phyloP scores from a whole-genome alignment of 352 stramenopile species.

The Saprolegnia parasitica region DNA sequence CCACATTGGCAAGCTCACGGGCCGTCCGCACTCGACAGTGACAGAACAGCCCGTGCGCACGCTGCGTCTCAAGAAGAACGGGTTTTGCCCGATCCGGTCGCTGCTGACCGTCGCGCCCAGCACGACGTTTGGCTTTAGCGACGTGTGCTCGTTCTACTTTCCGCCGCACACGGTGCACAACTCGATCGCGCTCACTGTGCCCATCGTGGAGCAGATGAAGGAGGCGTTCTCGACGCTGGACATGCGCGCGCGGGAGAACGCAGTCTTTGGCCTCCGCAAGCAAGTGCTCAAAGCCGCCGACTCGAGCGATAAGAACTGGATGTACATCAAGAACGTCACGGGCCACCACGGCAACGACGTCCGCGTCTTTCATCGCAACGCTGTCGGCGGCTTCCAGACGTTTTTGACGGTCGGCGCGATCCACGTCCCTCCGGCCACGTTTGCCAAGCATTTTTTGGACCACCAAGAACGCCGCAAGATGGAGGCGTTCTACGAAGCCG shows the following conservation, averaged over 20 bases:
- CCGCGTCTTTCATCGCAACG: conserved; percentile 9
- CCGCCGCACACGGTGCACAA: conserved; percentile 18
- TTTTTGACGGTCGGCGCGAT: conserved; percentile 12
- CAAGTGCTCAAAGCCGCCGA: conserved; percentile 27
- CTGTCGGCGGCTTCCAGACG: conserved; percentile 11
- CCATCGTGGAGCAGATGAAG: conserved; percentile 21
- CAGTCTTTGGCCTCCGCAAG: neutral
- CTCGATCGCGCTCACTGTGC: conserved; percentile 22
- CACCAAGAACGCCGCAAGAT: conserved; percentile 18
- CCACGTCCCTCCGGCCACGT: conserved; percentile 17
- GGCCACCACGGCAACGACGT: conserved; percentile 28
- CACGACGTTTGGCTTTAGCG: conserved; percentile 16
- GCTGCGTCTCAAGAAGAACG: conserved; percentile 8
- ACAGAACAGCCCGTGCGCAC: conserved; percentile 1
- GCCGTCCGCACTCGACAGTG: neutral
- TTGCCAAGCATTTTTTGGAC: conserved; percentile 22
- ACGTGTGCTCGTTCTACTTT: conserved; percentile 26
- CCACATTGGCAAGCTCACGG: neutral
- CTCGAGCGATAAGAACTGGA: conserved; percentile 22
- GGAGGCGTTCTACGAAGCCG: conserved; percentile 15
- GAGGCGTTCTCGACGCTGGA: conserved; percentile 19
- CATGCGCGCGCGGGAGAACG: conserved; percentile 13
- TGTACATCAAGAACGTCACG: conserved; percentile 26
- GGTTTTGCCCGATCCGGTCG: conserved; percentile 22
- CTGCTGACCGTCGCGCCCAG: conserved; percentile 6